Evolutionary conservation across 768 basidiomycete genomes (phyloP), one percentile per base, ranked within the genome.

Genomic region (Ephemerocybe angulata): DNA sequence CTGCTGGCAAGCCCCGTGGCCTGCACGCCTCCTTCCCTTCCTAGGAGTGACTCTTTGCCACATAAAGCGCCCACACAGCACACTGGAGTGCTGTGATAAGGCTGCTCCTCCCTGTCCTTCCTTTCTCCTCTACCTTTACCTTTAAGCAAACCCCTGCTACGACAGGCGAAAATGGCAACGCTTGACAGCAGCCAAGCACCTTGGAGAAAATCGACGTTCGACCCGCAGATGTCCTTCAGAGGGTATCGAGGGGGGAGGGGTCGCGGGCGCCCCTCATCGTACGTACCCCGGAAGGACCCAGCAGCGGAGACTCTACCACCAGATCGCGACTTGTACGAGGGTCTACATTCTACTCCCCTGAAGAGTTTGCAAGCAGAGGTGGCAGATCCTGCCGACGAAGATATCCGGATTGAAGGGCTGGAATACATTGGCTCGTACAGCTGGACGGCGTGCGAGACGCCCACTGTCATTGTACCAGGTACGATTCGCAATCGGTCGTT

Each of bases 401-500:
- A 73, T 28, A 65, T 76, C 15, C 57, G 62, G 21, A 69, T 79
- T 27, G 62, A 84, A 65, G 54, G 66, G 41, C 63, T 53, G 44
- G 58, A 70, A 29, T 74, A 71, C 30, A 65, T 83, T 40, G 78
- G 79, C 3, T 85, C 84, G 0, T 85, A 85, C 63, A 83, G 79
- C 37, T 85, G 84, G 84, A 64, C 74, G 29, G 64, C 66, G 22
- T 71, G 68, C 0, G 57, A 64, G 0, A 62, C 65, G 10, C 82
- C 84, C 0, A 81, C 81, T 1, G 83, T 85, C 50, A 72, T 78
- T 46, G 76, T 83, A 10, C 82, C 81, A 56, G 82, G 70, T 69
- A 60, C n/a, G 7, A 54, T 53, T 27, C 13, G 21, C 35, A 21
- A 13, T 28, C 1, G 27, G 4, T 28, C 28, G 46, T 3, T 33